phyloP scores from a whole-genome alignment of 1,139 yeast genomes.

The Blastobotrys malaysiensis region DNA sequence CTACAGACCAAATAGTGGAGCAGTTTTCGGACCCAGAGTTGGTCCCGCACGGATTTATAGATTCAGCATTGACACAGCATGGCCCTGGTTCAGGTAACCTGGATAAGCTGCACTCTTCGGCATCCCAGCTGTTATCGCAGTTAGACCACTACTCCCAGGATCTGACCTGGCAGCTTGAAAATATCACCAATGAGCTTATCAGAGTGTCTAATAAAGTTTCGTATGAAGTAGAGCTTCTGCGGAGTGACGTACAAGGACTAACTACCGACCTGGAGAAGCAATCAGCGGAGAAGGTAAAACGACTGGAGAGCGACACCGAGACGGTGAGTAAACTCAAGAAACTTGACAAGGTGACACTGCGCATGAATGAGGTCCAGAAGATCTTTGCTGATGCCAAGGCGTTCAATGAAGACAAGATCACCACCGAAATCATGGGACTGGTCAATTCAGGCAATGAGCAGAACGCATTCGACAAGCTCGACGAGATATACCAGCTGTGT shows the following conservation, averaged over 20 bases:
- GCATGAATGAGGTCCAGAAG: constrained; percentile 27
- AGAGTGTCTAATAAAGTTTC: constrained; percentile 30
- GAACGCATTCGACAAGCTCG: constrained; percentile 23
- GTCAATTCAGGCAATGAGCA: constrained; percentile 20
- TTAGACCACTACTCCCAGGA: constrained; percentile 33
- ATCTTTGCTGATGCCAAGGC: constrained; percentile 27
- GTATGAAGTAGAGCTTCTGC: constrained; percentile 34
- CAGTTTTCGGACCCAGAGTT: constrained; percentile 28
- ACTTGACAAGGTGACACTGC: constrained; percentile 25
- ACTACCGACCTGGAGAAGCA: constrained; percentile 23
- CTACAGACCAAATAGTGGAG: constrained; percentile 20
- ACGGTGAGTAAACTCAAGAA: constrained; percentile 24
- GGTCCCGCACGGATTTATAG: constrained; percentile 30
- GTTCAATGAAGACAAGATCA: constrained; percentile 24
- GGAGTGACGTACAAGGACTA: constrained; percentile 29
- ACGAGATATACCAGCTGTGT: constrained; percentile 20
- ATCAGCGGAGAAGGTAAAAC: constrained; percentile 17
- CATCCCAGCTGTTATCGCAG: constrained; percentile 31
- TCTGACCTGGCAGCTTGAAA: constrained; percentile 29
- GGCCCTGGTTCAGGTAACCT: constrained; percentile 10
- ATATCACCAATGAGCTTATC: constrained; percentile 26
- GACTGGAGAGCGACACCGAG: constrained; percentile 17
- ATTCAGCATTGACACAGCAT: constrained; percentile 23
- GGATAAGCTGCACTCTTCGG: constrained; percentile 29
- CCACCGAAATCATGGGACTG: constrained; percentile 18